phyloP scores from a whole-genome alignment of 352 stramenopile genomes.

The Globisporangium abappressorium region DNA sequence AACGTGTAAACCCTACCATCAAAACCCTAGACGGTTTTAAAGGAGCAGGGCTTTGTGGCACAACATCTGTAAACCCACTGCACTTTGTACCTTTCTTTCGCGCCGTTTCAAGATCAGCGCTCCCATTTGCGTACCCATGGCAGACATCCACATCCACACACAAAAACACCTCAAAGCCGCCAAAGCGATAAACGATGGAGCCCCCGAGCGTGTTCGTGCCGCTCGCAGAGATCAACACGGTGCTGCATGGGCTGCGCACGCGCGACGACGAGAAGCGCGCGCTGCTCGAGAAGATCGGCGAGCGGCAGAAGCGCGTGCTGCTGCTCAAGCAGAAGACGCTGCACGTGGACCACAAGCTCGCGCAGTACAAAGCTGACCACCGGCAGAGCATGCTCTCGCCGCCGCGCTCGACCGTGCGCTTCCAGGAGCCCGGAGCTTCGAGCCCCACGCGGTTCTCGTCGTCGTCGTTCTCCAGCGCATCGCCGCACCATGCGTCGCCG shows the following conservation, averaged over 20 bases:
- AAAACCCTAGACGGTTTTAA: no score
- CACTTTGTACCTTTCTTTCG: not conserved
- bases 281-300: constrained; percentile 34
- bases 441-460: not conserved
- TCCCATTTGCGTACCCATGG: not conserved
- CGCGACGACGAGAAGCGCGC: constrained; percentile 38
- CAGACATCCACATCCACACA: not conserved
- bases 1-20: no score
- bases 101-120: constrained; percentile 5
- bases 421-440: not conserved
- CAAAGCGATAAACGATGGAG: not conserved
- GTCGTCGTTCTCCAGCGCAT: constrained; percentile 16
- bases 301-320: constrained; percentile 32
- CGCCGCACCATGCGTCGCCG: not conserved
- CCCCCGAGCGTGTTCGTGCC: constrained; percentile 35
- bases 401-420: not conserved
- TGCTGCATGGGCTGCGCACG: constrained; percentile 31
- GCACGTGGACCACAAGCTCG: constrained; percentile 44
- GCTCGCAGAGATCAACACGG: constrained; percentile 33
- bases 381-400: constrained; percentile 30
- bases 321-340: constrained; percentile 35
- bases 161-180: not conserved
- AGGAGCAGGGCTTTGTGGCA: no score
- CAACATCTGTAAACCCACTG: no score
- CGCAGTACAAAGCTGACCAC: constrained; percentile 46